Conservation (phyloP, 2,329 filamentous ascomycete species). For the Calonectria multiphialidica region DNA sequence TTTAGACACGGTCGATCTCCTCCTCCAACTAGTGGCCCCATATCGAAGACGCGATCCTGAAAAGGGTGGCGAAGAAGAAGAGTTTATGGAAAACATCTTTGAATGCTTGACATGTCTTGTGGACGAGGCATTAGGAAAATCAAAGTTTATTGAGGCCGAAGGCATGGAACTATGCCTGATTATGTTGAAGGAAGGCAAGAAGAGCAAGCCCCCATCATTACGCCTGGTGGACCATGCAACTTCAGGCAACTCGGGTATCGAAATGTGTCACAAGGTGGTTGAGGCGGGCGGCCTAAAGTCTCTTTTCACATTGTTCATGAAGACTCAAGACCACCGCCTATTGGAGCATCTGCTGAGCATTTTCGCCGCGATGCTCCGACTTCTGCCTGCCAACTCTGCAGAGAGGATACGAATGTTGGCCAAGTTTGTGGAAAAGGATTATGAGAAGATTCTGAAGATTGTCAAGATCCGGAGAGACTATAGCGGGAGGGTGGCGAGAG, state of each 20-base stretch:
- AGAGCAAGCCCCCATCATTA: constrained; percentile 82
- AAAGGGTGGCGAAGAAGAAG: constrained; percentile 89
- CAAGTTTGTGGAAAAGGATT: constrained; percentile 96
- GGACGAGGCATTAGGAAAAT: constrained; percentile 80
- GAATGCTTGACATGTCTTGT: constrained; percentile 85
- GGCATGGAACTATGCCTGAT: constrained; percentile 92
- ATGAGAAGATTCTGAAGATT: constrained; percentile 84
- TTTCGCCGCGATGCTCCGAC: constrained; percentile 84
- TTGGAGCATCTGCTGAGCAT: constrained; percentile 88
- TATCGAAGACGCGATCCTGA: constrained; percentile 90
- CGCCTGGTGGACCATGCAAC: constrained; percentile 88
- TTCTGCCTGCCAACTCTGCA: constrained; percentile 81
- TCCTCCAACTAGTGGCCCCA: constrained; percentile 85
- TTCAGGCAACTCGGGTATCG: constrained; percentile 56
- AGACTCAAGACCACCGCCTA: constrained; percentile 76
- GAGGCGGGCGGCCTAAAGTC: constrained; percentile 88
- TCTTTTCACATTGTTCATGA: constrained; percentile 89
- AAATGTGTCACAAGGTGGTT: constrained; percentile 81
- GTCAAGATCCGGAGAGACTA: constrained; percentile 80
- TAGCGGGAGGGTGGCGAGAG: constrained; percentile 68
- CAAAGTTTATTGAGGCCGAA: constrained; percentile 88
- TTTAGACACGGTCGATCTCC: constrained; percentile 79
- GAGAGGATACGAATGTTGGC: constrained; percentile 86
- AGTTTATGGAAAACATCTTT: constrained; percentile 95
- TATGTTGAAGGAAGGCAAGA: constrained; percentile 90